These are phyloP conservation scores for Chaetomium strumarium DNA, from an alignment of 2,329 filamentous ascomycete genomes.

Conservation along the genomic window DNA sequence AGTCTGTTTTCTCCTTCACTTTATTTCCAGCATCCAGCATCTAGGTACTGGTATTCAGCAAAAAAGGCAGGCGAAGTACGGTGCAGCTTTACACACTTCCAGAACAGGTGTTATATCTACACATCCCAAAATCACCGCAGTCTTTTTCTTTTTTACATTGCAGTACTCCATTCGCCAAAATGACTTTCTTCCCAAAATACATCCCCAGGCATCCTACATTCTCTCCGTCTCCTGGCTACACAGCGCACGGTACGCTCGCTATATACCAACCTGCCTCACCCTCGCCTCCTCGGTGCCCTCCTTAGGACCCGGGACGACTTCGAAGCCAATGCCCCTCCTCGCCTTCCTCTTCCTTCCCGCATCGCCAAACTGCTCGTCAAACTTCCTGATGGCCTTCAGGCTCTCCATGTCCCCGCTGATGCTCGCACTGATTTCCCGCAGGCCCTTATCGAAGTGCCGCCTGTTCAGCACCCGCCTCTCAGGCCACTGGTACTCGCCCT, in stretches of 20 bases:
- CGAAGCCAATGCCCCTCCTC: conserved; percentile 54
- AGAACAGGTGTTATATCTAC: too few relatives aligned
- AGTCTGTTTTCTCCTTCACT: background rate
- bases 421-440: conserved; percentile 84
- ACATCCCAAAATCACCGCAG: background rate
- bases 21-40: background rate
- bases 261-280: conserved; percentile 21
- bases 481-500: conserved; percentile 53
- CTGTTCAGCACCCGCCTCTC: conserved; percentile 59
- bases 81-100: background rate
- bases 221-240: background rate
- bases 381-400: conserved; percentile 81
- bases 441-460: conserved; percentile 76
- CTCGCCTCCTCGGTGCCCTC: conserved; percentile 39
- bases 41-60: background rate
- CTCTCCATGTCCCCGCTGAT: conserved; percentile 91
- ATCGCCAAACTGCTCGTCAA: conserved; percentile 93
- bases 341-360: conserved; percentile 57
- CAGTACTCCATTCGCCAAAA: conserved; percentile 6
- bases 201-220: background rate
- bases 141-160: background rate
- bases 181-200: background rate
- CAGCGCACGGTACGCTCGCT: background rate
- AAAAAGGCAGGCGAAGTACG: background rate
- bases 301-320: conserved; percentile 34